Conservation (phyloP, 306 rosid genomes). For the Ziziphus jujuba region DNA sequence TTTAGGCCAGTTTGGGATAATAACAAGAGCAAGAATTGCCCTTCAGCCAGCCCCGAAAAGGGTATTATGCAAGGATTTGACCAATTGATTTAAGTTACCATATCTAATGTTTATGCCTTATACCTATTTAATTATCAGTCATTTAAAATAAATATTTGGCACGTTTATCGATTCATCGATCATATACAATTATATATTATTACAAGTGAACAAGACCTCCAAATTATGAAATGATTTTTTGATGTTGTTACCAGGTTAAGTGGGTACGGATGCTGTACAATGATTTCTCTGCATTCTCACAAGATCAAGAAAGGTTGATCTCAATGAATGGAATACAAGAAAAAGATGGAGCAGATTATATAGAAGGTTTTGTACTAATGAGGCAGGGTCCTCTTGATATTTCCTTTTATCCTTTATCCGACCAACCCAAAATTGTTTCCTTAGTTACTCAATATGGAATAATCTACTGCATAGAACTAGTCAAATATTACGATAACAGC, state of each 20-base stretch:
- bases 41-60: constrained; percentile 57
- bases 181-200: no score
- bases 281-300: constrained; percentile 50
- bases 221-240: no score
- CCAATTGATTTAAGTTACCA: neutral
- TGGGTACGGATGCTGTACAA: constrained; percentile 67
- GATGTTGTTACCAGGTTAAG: constrained; percentile 73
- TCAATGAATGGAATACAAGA: constrained; percentile 28
- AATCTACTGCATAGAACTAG: constrained; percentile 58
- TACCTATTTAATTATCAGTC: constrained; percentile 10
- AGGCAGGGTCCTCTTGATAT: constrained; percentile 49
- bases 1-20: constrained; percentile 86
- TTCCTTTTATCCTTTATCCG: constrained; percentile 59
- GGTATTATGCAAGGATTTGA: constrained; percentile 36
- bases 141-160: no score
- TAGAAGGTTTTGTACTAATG: constrained; percentile 67
- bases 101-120: no score
- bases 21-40: constrained; percentile 85
- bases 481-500: constrained; percentile 49
- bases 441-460: constrained; percentile 49
- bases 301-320: constrained; percentile 72
- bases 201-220: no score
- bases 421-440: constrained; percentile 51
- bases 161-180: no score
- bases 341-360: constrained; percentile 42